These are phyloP conservation scores for Blastobotrys indianensis DNA, from an alignment of 1,139 yeast species.

Conservation along the genomic window DNA sequence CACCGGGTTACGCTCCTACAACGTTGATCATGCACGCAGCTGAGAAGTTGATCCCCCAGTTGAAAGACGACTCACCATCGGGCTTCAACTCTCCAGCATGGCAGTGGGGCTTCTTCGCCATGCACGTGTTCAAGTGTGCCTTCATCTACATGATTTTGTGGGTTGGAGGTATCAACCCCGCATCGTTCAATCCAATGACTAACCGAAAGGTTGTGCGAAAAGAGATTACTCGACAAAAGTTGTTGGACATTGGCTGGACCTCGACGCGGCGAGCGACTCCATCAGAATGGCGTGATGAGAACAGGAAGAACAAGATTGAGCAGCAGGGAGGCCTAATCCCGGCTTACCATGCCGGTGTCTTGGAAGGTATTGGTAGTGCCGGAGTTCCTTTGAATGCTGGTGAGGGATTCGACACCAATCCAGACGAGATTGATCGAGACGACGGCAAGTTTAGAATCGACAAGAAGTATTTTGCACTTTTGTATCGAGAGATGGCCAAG, in stretches of 20 bases:
- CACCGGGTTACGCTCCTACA: constrained; percentile 87
- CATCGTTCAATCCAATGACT: constrained; percentile 43
- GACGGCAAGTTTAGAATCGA: constrained; percentile 28
- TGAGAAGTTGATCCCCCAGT: constrained; percentile 29
- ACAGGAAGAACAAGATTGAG: constrained; percentile 59
- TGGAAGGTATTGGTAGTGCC: constrained; percentile 50
- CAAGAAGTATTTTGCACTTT: constrained; percentile 23
- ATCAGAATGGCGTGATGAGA: constrained; percentile 66
- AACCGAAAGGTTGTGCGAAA: constrained; percentile 24
- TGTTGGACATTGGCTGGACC: constrained; percentile 82
- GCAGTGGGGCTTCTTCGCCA: constrained; percentile 61
- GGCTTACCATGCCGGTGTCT: constrained; percentile 71
- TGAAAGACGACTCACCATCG: constrained; percentile 17
- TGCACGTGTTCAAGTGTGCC: constrained; percentile 60
- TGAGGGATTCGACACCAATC: constrained; percentile 56
- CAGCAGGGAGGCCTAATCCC: constrained; percentile 71
- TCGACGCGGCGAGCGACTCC: constrained; percentile 71
- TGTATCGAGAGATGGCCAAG: constrained; percentile 22
- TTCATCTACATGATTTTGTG: constrained; percentile 55
- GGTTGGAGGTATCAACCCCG: constrained; percentile 76
- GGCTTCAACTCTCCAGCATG: constrained; percentile 42
- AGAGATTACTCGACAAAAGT: constrained; percentile 47
- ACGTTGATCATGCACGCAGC: constrained; percentile 43
- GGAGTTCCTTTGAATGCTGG: constrained; percentile 63
- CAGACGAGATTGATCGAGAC: constrained; percentile 11